These are phyloP conservation scores for Quillaja saponaria DNA, from an alignment of 306 rosid genomes.

Conservation along the genomic window DNA sequence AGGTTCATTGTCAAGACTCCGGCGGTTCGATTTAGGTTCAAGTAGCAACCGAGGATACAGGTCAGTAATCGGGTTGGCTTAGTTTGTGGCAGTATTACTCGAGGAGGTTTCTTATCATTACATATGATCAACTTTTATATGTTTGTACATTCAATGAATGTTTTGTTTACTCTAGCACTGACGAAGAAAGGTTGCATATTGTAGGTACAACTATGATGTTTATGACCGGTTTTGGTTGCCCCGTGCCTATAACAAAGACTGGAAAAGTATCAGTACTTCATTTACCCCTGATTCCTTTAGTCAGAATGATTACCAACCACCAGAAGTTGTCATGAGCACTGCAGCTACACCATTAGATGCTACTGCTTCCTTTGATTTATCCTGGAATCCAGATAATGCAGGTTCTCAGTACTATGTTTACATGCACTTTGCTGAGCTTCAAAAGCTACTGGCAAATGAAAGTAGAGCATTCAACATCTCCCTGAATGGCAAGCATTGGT, in stretches of 20 bases:
- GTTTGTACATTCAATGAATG: too few species aligned
- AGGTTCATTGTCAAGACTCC: constrained; percentile 2
- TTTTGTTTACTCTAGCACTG: background rate
- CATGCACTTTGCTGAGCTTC: constrained; percentile 39
- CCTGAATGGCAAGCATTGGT: background rate
- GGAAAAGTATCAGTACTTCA: constrained; percentile 26
- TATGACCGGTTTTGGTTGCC: constrained; percentile 36
- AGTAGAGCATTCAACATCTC: constrained; percentile 32
- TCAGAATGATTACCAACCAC: constrained; percentile 16
- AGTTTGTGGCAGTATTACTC: background rate
- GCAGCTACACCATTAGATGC: constrained; percentile 28
- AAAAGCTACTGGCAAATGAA: constrained; percentile 19
- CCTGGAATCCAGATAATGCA: background rate
- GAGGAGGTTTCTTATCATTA: too few species aligned
- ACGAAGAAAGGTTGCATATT: background rate
- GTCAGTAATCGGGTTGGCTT: constrained; percentile 10
- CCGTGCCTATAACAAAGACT: background rate
- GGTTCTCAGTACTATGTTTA: constrained; percentile 1
- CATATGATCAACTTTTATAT: too few species aligned
- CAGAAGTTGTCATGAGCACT: constrained; percentile 39
- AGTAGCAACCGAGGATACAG: background rate
- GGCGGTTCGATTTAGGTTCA: constrained; percentile 32
- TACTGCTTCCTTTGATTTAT: background rate
- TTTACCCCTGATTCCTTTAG: background rate
- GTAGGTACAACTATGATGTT: constrained; percentile 43